A percentile compares a stretch with the other conserved stretches of the same genome.
phyloP scores from a whole-genome alignment of 2,329 filamentous ascomycete genomes.

The Paraphaeosphaeria sporulosa region DNA sequence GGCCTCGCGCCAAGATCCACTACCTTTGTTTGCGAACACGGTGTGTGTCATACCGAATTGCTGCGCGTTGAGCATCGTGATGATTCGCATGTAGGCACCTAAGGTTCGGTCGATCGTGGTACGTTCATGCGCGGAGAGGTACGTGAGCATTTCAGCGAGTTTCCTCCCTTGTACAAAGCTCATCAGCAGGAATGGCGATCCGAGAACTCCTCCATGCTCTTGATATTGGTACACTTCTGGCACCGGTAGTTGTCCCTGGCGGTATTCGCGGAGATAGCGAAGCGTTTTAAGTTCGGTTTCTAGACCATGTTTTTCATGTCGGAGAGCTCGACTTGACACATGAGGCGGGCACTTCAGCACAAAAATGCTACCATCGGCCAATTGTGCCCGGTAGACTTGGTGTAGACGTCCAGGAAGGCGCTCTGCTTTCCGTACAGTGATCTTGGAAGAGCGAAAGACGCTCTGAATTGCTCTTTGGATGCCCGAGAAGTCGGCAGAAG shows the following conservation, averaged over 20 bases:
- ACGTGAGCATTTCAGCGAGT: slow-evolving; percentile 39
- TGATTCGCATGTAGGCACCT: slow-evolving; percentile 50
- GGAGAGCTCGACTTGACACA: slow-evolving; percentile 48
- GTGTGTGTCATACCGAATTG: slow-evolving; percentile 60
- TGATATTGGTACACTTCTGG: slow-evolving; percentile 52
- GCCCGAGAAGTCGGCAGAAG: slow-evolving; percentile 41
- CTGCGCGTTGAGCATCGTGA: slow-evolving; percentile 56
- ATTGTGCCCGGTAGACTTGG: slow-evolving; percentile 52
- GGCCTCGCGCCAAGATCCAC: slow-evolving; percentile 60
- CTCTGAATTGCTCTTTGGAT: slow-evolving; percentile 45
- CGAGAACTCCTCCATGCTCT: slow-evolving; percentile 33
- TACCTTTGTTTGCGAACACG: slow-evolving; percentile 56
- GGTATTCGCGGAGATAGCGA: slow-evolving; percentile 46
- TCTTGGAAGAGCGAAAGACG: slow-evolving; percentile 41
- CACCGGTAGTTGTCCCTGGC: slow-evolving; percentile 40
- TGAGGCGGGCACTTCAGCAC: slow-evolving; percentile 53
- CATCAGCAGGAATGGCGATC: slow-evolving; percentile 45
- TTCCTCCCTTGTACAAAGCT: slow-evolving; percentile 43
- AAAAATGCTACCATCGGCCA: slow-evolving; percentile 49
- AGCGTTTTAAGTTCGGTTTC: slow-evolving; percentile 51
- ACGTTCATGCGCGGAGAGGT: slow-evolving; percentile 47
- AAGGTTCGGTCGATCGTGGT: slow-evolving; percentile 50
- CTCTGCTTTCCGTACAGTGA: slow-evolving; percentile 45
- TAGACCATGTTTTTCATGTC: slow-evolving; percentile 53
- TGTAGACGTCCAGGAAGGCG: slow-evolving; percentile 46